Evolutionary conservation across 176 grass and related monocot species (phyloP).

Genomic region (Hordeum marinum): DNA sequence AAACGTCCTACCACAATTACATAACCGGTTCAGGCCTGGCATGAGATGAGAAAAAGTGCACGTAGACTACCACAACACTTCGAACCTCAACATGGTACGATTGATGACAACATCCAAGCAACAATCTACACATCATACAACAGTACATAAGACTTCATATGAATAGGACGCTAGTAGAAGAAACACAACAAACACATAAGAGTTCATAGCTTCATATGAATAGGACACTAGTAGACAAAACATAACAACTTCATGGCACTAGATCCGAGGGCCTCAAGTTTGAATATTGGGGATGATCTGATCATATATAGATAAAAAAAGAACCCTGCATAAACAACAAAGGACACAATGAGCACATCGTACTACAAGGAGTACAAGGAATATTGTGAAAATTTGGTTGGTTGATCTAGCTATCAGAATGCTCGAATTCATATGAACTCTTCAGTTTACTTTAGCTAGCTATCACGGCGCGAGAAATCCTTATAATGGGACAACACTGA

Average conservation of each 20-base stretch:
- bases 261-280: neutral
- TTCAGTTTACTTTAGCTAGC: neutral
- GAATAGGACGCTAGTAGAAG: neutral
- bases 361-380: neutral
- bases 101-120: neutral
- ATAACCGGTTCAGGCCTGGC: neutral
- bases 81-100: neutral
- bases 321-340: neutral
- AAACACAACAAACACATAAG: neutral
- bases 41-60: neutral
- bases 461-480: neutral
- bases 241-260: neutral
- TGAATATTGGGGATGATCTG: neutral
- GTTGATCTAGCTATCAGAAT: neutral
- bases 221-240: neutral
- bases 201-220: neutral
- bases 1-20: neutral
- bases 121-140: neutral
- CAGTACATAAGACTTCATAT: neutral
- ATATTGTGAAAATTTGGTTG: neutral
- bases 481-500: neutral
- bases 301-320: neutral
- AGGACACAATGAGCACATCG: neutral
- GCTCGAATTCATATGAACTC: neutral
- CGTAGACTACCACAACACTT: neutral